A percentile compares a stretch with the other conserved stretches of the same genome.
Conservation (phyloP, 257 asterid genomes). For the Apocynum venetum region DNA sequence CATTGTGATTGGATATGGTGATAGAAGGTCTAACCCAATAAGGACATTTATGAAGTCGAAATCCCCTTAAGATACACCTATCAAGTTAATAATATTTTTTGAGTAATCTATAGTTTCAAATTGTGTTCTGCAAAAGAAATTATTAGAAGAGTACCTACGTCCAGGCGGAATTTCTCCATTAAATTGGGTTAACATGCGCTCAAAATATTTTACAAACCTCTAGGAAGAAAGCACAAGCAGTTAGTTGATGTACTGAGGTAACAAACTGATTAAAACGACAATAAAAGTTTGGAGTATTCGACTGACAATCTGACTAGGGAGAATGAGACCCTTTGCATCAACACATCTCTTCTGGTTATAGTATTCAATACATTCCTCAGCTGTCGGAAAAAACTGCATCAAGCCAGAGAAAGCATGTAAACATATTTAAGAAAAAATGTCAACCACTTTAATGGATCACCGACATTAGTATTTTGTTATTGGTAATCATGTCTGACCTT, state of each 20-base stretch:
- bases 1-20: conserved; percentile 82
- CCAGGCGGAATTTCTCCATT: conserved; percentile 86
- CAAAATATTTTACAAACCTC: conserved; percentile 95
- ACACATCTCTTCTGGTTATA: conserved; percentile 91
- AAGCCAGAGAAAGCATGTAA: conserved; percentile 22
- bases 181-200: conserved; percentile 53
- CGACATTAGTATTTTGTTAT: conserved; percentile 13
- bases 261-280: conserved; percentile 9
- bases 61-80: conserved; percentile 99
- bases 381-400: conserved; percentile 89
- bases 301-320: conserved; percentile 96
- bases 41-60: conserved; percentile 82
- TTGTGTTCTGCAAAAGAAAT: conserved; percentile 27
- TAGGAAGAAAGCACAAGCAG: conserved; percentile 28
- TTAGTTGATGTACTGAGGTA: conserved; percentile 22
- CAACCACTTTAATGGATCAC: conserved; percentile 12
- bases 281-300: conserved; percentile 14
- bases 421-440: conserved; percentile 15
- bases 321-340: conserved; percentile 91
- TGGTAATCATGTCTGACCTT: conserved; percentile 51
- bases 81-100: conserved; percentile 14
- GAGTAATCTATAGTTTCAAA: conserved; percentile 25
- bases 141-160: conserved; percentile 84
- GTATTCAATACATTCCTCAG: conserved; percentile 87
- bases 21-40: conserved; percentile 96